Conservation (phyloP, 805 yeast species). For the Saitoella complicata region DNA sequence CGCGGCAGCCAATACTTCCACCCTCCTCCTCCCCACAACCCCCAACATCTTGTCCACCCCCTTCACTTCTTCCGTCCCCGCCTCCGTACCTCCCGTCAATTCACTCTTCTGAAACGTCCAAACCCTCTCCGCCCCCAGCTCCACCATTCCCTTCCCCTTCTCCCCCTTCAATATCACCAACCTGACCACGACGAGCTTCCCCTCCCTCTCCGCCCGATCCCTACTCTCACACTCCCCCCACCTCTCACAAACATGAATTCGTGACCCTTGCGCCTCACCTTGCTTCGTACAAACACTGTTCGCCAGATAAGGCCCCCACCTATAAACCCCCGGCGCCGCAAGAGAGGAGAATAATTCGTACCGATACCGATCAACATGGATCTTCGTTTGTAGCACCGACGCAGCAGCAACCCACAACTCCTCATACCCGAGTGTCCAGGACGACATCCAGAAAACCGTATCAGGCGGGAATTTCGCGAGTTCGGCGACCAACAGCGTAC, state of each 20-base stretch:
- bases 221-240: constrained; percentile 13
- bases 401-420: constrained; percentile 32
- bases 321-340: constrained; percentile 1
- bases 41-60: no score
- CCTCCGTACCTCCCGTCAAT: no score
- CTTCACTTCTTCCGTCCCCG: no score
- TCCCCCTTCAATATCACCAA: no score
- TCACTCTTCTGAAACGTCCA: no score
- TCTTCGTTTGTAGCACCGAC: constrained; percentile 13
- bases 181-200: constrained; percentile 1
- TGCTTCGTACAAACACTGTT: not conserved
- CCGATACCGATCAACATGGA: constrained; percentile 21
- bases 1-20: no score
- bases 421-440: constrained; percentile 35
- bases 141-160: no score
- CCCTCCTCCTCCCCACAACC: no score
- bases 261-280: not conserved
- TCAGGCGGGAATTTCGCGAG: constrained; percentile 30
- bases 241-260: constrained; percentile 10
- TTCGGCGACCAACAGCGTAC: constrained; percentile 16
- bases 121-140: no score
- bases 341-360: constrained; percentile 15
- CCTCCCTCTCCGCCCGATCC: constrained; percentile 3
- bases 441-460: constrained; percentile 27
- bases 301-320: constrained; percentile 5